These are phyloP conservation scores for Fraxinus velutina DNA, from an alignment of 305 asterid species.

Conservation along the genomic window DNA sequence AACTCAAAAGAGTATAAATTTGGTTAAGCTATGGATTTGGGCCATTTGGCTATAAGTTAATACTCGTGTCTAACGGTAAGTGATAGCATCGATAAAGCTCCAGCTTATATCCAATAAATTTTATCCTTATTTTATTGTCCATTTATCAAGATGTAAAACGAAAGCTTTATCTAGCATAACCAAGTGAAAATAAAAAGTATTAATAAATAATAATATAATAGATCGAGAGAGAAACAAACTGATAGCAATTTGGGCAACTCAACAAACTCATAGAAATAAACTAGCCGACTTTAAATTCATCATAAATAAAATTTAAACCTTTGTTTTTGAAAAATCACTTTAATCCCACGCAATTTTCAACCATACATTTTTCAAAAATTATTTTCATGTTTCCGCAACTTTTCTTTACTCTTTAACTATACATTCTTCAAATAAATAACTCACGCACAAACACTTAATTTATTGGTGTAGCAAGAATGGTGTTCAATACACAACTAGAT, in stretches of 20 bases:
- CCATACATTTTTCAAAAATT: not conserved
- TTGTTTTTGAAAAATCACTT: not conserved
- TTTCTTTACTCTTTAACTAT: not conserved
- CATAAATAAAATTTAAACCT: not conserved
- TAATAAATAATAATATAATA: not conserved
- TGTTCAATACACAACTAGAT: not conserved
- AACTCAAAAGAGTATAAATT: not conserved
- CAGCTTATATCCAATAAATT: not conserved
- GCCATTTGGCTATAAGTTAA: not conserved
- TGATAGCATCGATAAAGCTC: not conserved
- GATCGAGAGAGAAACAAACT: not conserved
- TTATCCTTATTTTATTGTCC: not conserved
- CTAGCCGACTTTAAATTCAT: not conserved
- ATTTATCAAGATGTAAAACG: not conserved
- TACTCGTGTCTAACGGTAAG: not conserved
- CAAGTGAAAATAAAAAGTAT: not conserved
- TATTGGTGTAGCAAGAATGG: not conserved
- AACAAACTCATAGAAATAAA: not conserved
- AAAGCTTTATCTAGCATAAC: not conserved
- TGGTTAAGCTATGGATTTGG: constrained; percentile 19
- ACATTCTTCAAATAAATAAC: not conserved
- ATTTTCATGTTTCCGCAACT: not conserved
- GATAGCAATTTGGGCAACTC: not conserved
- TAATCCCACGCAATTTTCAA: not conserved
- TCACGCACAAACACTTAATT: not conserved